Percentiles rank a stretch among this genome's conserved stretches.
These are phyloP conservation scores for Pistacia atlantica DNA, from an alignment of 345 rosid species.

Conservation along the genomic window DNA sequence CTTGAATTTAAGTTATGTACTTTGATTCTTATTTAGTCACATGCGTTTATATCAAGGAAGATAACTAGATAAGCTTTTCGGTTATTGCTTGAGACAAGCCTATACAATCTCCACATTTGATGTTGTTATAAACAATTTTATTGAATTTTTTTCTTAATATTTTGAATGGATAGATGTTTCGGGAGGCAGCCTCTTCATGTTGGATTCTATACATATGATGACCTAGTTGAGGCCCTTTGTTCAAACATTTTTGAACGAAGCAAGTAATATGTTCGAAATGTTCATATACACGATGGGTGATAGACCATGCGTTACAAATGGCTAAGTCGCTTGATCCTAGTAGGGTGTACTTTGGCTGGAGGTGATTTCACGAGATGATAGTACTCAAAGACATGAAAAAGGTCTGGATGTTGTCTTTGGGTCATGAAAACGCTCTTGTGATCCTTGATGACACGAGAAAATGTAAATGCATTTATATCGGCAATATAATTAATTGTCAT, in stretches of 20 bases:
- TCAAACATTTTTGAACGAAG: slow-evolving; percentile 75
- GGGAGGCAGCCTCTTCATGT: slow-evolving; percentile 69
- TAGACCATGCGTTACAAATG: slow-evolving; percentile 78
- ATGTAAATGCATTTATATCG: slow-evolving; percentile 39
- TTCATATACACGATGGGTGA: slow-evolving; percentile 95
- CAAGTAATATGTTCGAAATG: slow-evolving; percentile 85
- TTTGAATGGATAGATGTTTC: slow-evolving; percentile 50
- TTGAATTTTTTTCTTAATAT: not conserved
- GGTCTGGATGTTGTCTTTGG: slow-evolving; percentile 88
- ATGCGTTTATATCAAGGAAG: too few relatives aligned
- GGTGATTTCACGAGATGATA: slow-evolving; percentile 94
- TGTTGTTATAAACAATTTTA: not conserved
- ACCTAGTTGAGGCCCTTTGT: slow-evolving; percentile 88
- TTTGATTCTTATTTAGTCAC: too few relatives aligned
- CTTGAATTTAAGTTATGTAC: too few relatives aligned
- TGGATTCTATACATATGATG: slow-evolving; percentile 80
- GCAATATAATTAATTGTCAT: too few relatives aligned
- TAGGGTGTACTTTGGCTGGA: slow-evolving; percentile 61
- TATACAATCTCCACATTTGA: not conserved
- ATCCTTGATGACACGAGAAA: slow-evolving; percentile 93
- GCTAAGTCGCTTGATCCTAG: slow-evolving; percentile 84
- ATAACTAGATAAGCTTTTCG: too few relatives aligned
- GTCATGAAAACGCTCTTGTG: slow-evolving; percentile 80
- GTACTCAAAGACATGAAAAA: slow-evolving; percentile 82
- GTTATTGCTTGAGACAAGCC: not conserved